Evolutionary conservation across 1,139 yeast genomes (phyloP), one percentile per base, ranked within the genome.

Genomic region (Debaryomyces coudertii): DNA sequence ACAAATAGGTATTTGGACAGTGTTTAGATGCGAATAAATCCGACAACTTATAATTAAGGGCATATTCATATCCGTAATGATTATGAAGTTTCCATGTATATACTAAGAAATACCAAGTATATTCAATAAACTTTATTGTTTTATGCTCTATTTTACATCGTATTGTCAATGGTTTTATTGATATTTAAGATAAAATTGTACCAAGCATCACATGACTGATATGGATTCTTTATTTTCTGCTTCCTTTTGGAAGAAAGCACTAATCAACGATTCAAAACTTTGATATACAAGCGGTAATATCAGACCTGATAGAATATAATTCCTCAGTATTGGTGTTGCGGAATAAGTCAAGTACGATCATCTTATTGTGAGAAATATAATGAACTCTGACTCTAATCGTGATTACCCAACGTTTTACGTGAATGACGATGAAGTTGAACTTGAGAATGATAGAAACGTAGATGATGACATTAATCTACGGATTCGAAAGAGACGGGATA

Each of bases 341-440:
- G 38, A 23, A 36, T 22, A 22, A 36, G 18, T 36, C 38, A 14
- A 16, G 9, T 8, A 29, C 12, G 20, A 25, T 20, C 29, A 28
- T 18, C 18, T 33, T 18, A 20, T 36, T 25, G 15, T 36, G 38
- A 22, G 31, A 12, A 25, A 25, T 36, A 7, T 9, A 27, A 28
- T 20, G 36, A 20, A 18, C 11, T 33, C 36, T 22, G 15, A n/a
- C 24, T 18, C 33, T 22, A 14, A 38, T 6, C 33, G 18, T 24
- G 11, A 38, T 18, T 15, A 38, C 12, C 27, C 41, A 18, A 28
- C 20, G 22, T 38, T 38, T 20, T 38, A 16, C 12, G 30, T 38
- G 9, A 25, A 38, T 15, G 41, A 38, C 24, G 41, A 38, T 27
- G 41, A 38, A 16, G 18, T 22, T 4, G 9, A 11, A 11, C 24